phyloP scores from a whole-genome alignment of 495 filamentous ascomycete species.

The Aspergillus homomorphus region DNA sequence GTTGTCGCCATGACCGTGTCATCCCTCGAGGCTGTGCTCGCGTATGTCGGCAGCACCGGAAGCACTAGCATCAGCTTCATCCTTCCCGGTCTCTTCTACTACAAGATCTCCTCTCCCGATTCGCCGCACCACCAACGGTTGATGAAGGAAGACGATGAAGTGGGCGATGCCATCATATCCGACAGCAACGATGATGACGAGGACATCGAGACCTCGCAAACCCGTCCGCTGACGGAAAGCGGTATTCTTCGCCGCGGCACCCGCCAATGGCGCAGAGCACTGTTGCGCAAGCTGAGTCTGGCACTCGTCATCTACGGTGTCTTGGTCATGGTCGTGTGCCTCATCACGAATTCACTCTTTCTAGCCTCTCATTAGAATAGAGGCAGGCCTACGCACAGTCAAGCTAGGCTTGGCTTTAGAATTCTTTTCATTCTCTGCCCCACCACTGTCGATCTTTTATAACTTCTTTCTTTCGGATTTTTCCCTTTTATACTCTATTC shows the following conservation, averaged over 20 bases:
- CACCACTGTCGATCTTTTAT: slow-evolving; percentile 30
- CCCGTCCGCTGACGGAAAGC: slow-evolving; percentile 38
- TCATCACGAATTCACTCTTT: slow-evolving; percentile 80
- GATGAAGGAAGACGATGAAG: slow-evolving; percentile 85
- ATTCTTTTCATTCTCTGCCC: neutral
- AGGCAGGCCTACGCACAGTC: neutral
- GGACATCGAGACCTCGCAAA: slow-evolving; percentile 36
- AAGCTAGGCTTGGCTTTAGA: neutral
- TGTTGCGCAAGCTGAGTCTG: slow-evolving; percentile 71
- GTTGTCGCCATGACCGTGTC: slow-evolving; percentile 85
- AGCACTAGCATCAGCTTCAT: slow-evolving; percentile 96
- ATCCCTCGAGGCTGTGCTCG: slow-evolving; percentile 83
- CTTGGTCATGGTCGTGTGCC: slow-evolving; percentile 83
- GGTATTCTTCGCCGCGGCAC: slow-evolving; percentile 49
- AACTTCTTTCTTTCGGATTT: slow-evolving; percentile 20
- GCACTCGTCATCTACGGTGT: slow-evolving; percentile 78
- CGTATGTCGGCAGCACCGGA: slow-evolving; percentile 93
- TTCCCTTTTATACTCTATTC: neutral
- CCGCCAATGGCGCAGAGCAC: slow-evolving; percentile 52
- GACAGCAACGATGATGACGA: slow-evolving; percentile 46
- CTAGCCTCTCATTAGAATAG: slow-evolving; percentile 48
- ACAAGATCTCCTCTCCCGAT: slow-evolving; percentile 90
- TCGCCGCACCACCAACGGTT: slow-evolving; percentile 78
- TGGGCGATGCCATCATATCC: slow-evolving; percentile 36
- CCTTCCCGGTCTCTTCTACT: slow-evolving; percentile 92